Evolutionary conservation across 1,284 basidiomycete genomes (phyloP).

Genomic region (Papiliotrema fonsecae): DNA sequence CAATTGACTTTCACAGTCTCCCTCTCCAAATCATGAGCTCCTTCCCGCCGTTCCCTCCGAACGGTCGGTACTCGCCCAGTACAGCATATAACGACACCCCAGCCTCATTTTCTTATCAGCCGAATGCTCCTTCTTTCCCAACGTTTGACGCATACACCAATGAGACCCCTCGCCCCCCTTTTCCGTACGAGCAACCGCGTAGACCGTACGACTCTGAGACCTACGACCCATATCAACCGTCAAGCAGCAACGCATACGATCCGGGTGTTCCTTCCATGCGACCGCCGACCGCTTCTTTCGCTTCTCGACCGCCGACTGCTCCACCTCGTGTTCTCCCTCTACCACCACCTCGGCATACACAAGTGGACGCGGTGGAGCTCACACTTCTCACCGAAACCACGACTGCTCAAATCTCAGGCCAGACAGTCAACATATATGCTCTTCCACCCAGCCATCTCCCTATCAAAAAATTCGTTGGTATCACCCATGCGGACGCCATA

Average conservation of each 20-base stretch:
- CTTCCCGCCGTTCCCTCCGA: conserved; percentile 24
- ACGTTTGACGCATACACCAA: conserved; percentile 18
- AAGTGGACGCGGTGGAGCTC: conserved; percentile 9
- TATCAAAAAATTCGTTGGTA: conserved; percentile 40
- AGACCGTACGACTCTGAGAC: conserved; percentile 26
- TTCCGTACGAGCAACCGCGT: conserved; percentile 26
- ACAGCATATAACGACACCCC: conserved; percentile 20
- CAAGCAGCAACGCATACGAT: conserved; percentile 21
- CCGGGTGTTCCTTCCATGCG: conserved; percentile 16
- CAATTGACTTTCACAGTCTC: too few species aligned
- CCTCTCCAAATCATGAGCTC: conserved; percentile 19
- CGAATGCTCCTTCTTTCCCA: conserved; percentile 11
- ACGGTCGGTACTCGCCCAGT: conserved; percentile 24
- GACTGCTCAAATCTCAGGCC: conserved; percentile 21
- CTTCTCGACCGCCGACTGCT: not conserved
- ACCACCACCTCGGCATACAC: not conserved
- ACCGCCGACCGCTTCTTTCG: not conserved
- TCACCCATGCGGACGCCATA: conserved; percentile 37
- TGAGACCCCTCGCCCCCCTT: conserved; percentile 11
- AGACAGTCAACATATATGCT: conserved; percentile 27
- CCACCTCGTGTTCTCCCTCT: conserved; percentile 4
- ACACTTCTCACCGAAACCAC: conserved; percentile 29
- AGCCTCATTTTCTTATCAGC: conserved; percentile 18
- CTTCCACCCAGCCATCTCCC: conserved; percentile 40
- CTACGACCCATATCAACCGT: conserved; percentile 40